These are phyloP conservation scores for Arthrobotrys musiformis DNA, from an alignment of 2,329 filamentous ascomycete genomes.

Conservation along the genomic window DNA sequence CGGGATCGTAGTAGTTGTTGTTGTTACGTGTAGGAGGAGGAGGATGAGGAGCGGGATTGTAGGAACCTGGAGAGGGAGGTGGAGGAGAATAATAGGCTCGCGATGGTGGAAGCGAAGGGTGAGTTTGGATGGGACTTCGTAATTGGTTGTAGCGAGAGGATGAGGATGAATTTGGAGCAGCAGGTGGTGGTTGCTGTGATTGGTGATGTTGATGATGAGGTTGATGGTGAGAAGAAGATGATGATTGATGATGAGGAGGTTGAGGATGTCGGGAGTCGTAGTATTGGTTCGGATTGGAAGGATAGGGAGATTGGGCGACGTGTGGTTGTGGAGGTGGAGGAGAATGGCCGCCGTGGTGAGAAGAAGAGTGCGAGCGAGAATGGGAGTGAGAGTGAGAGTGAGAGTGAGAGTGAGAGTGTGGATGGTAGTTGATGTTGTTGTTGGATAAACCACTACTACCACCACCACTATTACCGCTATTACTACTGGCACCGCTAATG, in stretches of 20 bases:
- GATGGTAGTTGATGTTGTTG: constrained; percentile 32
- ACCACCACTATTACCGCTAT: background rate
- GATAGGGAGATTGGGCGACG: constrained; percentile 44
- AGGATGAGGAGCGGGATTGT: constrained; percentile 60
- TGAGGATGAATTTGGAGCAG: constrained; percentile 5
- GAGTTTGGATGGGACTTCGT: constrained; percentile 44
- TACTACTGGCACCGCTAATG: background rate
- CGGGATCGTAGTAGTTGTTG: constrained; percentile 54
- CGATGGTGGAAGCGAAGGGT: constrained; percentile 27
- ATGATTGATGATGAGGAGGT: constrained; percentile 22
- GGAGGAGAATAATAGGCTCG: constrained; percentile 56
- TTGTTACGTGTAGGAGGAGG: constrained; percentile 42
- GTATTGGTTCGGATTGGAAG: constrained; percentile 30
- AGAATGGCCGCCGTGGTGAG: constrained; percentile 29
- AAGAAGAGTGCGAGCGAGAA: constrained; percentile 38
- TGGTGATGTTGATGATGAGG: constrained; percentile 4
- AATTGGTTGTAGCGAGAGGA: constrained; percentile 49
- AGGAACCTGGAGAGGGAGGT: constrained; percentile 62
- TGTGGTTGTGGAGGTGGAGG: constrained; percentile 53
- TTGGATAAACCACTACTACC: background rate
- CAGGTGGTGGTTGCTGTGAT: background rate
- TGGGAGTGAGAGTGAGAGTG: constrained; percentile 13
- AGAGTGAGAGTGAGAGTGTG: background rate
- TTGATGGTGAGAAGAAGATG: constrained; percentile 10
- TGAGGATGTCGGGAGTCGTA: constrained; percentile 46